Evolutionary conservation across 805 yeast species (phyloP).

Genomic region (Sugiyamaella qingdaonensis): DNA sequence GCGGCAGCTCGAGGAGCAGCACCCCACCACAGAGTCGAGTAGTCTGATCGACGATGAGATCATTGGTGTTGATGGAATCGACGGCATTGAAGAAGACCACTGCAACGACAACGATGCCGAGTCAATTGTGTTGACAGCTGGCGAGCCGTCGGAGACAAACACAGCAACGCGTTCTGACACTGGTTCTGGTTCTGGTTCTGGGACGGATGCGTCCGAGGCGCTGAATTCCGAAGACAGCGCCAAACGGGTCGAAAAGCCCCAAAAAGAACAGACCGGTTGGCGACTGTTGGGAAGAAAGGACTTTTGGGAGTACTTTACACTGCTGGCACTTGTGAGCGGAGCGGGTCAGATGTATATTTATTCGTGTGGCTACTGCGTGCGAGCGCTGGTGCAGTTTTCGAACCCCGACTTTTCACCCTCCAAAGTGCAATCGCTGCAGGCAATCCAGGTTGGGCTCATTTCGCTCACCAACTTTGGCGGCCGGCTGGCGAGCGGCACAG

Average conservation of each 20-base stretch:
- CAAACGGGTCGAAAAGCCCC: neutral
- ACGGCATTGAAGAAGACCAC: neutral
- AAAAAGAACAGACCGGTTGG: conserved; percentile 1
- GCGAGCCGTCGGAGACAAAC: neutral
- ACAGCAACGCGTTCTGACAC: neutral
- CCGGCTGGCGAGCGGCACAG: conserved; percentile 55
- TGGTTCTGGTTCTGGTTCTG: neutral
- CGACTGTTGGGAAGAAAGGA: conserved; percentile 29
- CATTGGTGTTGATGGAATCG: conserved; percentile 3
- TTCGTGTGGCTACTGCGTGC: conserved; percentile 67
- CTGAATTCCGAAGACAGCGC: neutral
- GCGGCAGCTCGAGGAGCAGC: neutral
- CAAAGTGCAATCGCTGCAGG: conserved; percentile 50
- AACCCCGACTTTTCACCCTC: conserved; percentile 15
- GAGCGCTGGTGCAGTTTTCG: conserved; percentile 35
- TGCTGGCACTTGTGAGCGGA: conserved; percentile 57
- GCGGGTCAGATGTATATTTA: conserved; percentile 70
- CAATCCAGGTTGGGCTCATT: conserved; percentile 63
- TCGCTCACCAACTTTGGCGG: conserved; percentile 66
- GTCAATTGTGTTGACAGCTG: neutral
- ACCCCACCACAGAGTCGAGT: neutral
- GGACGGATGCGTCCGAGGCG: neutral
- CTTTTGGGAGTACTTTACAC: conserved; percentile 49
- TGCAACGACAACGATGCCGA: neutral
- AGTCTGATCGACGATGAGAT: conserved; percentile 16